A percentile compares a stretch with the other conserved stretches of the same genome.
Evolutionary conservation across 2,329 filamentous ascomycete genomes (phyloP).

Genomic region (Colletotrichum godetiae): DNA sequence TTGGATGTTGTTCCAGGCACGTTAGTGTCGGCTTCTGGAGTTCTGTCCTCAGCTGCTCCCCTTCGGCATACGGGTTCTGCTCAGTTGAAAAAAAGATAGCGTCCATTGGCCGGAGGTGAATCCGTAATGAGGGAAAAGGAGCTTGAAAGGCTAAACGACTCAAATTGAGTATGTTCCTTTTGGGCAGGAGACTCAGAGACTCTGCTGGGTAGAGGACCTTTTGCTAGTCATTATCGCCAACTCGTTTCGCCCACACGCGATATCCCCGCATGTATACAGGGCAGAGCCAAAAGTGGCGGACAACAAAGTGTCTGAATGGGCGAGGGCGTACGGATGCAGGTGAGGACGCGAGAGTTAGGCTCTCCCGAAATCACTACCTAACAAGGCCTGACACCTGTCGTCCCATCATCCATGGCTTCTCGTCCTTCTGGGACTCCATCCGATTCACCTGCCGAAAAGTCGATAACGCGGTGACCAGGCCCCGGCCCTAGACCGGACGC

Average conservation of each 20-base stretch:
- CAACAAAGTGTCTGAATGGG: not conserved
- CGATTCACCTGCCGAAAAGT: constrained; percentile 30
- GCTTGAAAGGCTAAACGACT: not conserved
- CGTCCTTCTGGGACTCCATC: not conserved
- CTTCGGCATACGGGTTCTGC: too few relatives aligned
- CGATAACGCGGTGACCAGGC: constrained; percentile 18
- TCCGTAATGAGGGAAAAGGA: not conserved
- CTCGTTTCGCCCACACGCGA: not conserved
- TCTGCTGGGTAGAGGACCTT: constrained; percentile 15
- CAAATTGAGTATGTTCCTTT: not conserved
- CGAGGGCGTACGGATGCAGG: not conserved
- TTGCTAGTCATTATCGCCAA: constrained; percentile 28
- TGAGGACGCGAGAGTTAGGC: not conserved
- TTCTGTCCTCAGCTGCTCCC: too few relatives aligned
- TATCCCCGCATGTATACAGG: not conserved
- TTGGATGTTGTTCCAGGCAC: constrained; percentile 14
- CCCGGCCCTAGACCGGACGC: not conserved
- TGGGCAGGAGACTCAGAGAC: constrained; percentile 13
- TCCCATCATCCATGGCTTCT: constrained; percentile 9
- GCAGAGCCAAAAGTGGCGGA: not conserved
- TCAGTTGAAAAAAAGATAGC: not conserved
- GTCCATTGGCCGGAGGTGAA: not conserved
- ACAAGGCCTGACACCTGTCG: not conserved
- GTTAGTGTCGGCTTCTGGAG: not conserved
- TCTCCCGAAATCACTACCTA: not conserved